A percentile compares a stretch with the other conserved stretches of the same genome.
These are phyloP conservation scores for Auxenochlorella protothecoides DNA, from an alignment of 139 green algal species.

Conservation along the genomic window DNA sequence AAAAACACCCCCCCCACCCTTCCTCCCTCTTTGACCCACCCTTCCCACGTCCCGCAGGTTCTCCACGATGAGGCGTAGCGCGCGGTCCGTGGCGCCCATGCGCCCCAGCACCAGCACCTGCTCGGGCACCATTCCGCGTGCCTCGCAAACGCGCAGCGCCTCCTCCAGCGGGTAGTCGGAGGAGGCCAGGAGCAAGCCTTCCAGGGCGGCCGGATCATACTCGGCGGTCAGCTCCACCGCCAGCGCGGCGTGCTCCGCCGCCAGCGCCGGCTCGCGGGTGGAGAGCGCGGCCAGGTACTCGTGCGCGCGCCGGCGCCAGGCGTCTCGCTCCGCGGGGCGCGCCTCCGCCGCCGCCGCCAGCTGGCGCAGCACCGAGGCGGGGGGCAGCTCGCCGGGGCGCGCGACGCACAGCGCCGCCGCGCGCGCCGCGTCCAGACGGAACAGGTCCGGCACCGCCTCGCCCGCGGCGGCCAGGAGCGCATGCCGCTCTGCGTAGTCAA, in stretches of 20 bases:
- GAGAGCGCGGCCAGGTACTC: constrained; percentile 65
- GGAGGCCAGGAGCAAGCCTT: constrained; percentile 66
- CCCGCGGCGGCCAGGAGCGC: constrained; percentile 17
- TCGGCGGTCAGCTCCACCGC: constrained; percentile 82
- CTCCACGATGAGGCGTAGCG: constrained; percentile 83
- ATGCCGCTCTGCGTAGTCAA: constrained; percentile 58
- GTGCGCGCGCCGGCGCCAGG: constrained; percentile 48
- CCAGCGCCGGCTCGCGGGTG: constrained; percentile 34
- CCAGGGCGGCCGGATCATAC: constrained; percentile 55
- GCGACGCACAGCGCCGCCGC: constrained; percentile 48
- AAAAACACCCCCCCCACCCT: too few species aligned
- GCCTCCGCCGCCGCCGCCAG: constrained; percentile 2
- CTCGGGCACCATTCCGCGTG: constrained; percentile 53
- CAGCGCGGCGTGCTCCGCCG: constrained; percentile 49
- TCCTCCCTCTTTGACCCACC: constrained; percentile 11
- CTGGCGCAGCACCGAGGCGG: constrained; percentile 12
- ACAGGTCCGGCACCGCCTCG: constrained; percentile 21
- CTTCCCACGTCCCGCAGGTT: constrained; percentile 69
- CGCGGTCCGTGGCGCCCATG: constrained; percentile 68
- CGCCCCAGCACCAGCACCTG: constrained; percentile 77
- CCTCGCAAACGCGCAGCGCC: constrained; percentile 62
- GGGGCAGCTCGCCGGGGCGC: constrained; percentile 36
- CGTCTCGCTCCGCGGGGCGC: not conserved
- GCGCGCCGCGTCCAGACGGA: constrained; percentile 49
- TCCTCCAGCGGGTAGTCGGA: constrained; percentile 72